Evolutionary conservation across 768 basidiomycete genomes (phyloP).

Genomic region (Collybia mongolica): DNA sequence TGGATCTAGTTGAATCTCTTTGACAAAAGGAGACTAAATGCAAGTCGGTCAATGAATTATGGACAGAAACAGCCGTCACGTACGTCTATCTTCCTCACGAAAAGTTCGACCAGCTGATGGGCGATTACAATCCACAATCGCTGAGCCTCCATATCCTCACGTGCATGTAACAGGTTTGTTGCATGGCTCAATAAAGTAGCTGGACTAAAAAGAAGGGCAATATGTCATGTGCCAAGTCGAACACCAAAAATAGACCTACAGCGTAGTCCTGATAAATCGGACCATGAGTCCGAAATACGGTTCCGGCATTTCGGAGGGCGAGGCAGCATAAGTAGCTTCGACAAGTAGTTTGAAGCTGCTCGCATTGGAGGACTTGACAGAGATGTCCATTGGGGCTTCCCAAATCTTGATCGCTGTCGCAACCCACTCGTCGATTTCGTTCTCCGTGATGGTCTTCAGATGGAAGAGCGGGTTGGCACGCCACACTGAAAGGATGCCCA

Average conservation of each 20-base stretch:
- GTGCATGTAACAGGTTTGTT: constrained; percentile 56
- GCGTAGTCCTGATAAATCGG: constrained; percentile 41
- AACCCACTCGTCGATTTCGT: constrained; percentile 46
- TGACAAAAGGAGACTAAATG: constrained; percentile 30
- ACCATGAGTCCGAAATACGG: constrained; percentile 33
- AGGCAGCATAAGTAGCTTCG: constrained; percentile 41
- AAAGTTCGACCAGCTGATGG: constrained; percentile 58
- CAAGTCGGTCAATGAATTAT: not conserved
- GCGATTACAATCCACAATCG: constrained; percentile 68
- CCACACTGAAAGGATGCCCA: constrained; percentile 72
- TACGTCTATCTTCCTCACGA: constrained; percentile 48
- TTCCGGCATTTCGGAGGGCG: constrained; percentile 38
- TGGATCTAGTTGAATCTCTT: constrained; percentile 47
- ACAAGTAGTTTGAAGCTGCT: constrained; percentile 45
- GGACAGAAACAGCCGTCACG: constrained; percentile 8
- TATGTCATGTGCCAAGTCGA: not conserved
- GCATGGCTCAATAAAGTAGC: constrained; percentile 47
- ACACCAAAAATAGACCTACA: constrained; percentile 34
- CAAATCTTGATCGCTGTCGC: constrained; percentile 50
- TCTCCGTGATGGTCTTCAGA: constrained; percentile 38
- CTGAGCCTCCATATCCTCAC: constrained; percentile 61
- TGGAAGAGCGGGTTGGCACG: constrained; percentile 56
- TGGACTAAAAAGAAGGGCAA: constrained; percentile 31
- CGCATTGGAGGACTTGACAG: constrained; percentile 62
- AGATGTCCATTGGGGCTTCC: constrained; percentile 60